These are phyloP conservation scores for Amaranthus hypochondriacus DNA, from an alignment of 148 eudicot genomes.

Conservation along the genomic window DNA sequence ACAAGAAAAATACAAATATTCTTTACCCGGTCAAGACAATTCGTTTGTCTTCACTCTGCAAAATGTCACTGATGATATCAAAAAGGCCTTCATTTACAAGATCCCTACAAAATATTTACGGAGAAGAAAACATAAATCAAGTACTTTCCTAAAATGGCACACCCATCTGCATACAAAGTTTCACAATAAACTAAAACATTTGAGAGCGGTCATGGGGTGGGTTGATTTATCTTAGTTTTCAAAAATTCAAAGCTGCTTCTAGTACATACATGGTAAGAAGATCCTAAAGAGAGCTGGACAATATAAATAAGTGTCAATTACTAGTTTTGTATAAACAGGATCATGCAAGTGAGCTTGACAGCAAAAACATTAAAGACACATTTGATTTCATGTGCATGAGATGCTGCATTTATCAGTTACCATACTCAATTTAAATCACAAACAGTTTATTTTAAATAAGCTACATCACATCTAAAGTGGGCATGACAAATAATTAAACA, in stretches of 20 bases:
- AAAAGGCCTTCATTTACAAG: constrained; percentile 83
- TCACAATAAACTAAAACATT: not conserved
- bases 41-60: constrained; percentile 66
- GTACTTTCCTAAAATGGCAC: not conserved
- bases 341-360: not conserved
- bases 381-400: not conserved
- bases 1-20: not conserved
- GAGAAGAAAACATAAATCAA: constrained; percentile 9
- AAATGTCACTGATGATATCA: constrained; percentile 66
- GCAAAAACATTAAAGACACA: not conserved
- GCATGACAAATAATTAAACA: not conserved
- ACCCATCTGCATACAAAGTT: not conserved
- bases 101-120: constrained; percentile 53
- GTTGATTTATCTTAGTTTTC: too few species aligned
- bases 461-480: not conserved
- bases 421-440: not conserved
- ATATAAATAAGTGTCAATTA: too few species aligned
- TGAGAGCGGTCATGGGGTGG: not conserved
- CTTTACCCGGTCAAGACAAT: constrained; percentile 84
- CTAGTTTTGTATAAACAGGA: not conserved
- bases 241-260: not conserved
- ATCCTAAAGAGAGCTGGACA: too few species aligned
- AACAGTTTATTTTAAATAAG: not conserved
- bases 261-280: not conserved
- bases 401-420: too few species aligned